A percentile compares a stretch with the other conserved stretches of the same genome.
Evolutionary conservation across 805 yeast species (phyloP).

Genomic region (Candida methanosorbosa): DNA sequence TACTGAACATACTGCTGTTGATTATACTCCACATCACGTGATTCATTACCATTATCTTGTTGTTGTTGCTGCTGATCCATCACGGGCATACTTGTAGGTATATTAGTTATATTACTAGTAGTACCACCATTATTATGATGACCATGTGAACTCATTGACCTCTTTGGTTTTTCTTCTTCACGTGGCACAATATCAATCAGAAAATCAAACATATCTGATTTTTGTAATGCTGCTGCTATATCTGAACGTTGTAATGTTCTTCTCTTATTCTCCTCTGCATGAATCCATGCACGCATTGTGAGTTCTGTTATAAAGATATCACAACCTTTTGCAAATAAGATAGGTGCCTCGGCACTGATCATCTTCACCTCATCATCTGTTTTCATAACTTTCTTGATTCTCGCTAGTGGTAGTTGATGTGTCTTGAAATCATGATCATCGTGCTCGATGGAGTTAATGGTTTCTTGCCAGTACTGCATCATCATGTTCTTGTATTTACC

Average conservation of each 20-base stretch:
- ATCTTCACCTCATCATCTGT: conserved; percentile 95
- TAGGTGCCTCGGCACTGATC: conserved; percentile 98
- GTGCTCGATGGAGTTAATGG: conserved; percentile 82
- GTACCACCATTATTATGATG: conserved; percentile 1
- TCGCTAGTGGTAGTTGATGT: conserved; percentile 90
- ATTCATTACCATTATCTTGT: conserved; percentile 4
- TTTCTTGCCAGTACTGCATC: conserved; percentile 97
- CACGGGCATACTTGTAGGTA: background rate
- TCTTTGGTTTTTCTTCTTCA: conserved; percentile 60
- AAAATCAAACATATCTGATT: conserved; percentile 96
- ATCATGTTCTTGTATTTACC: conserved; percentile 80
- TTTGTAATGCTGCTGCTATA: conserved; percentile 90
- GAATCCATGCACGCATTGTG: conserved; percentile 99
- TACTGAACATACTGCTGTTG: conserved; percentile 1
- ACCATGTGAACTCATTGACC: background rate
- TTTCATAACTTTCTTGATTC: conserved; percentile 96
- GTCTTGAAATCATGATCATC: conserved; percentile 87
- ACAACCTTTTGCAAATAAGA: conserved; percentile 94
- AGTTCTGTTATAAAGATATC: conserved; percentile 94
- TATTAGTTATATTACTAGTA: background rate
- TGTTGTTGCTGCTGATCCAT: conserved; percentile 6
- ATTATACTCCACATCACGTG: background rate
- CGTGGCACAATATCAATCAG: conserved; percentile 93
- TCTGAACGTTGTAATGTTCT: conserved; percentile 91
- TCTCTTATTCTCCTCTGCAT: conserved; percentile 93